phyloP scores from a whole-genome alignment of 257 asterid genomes.

The Hygrophila difformis region DNA sequence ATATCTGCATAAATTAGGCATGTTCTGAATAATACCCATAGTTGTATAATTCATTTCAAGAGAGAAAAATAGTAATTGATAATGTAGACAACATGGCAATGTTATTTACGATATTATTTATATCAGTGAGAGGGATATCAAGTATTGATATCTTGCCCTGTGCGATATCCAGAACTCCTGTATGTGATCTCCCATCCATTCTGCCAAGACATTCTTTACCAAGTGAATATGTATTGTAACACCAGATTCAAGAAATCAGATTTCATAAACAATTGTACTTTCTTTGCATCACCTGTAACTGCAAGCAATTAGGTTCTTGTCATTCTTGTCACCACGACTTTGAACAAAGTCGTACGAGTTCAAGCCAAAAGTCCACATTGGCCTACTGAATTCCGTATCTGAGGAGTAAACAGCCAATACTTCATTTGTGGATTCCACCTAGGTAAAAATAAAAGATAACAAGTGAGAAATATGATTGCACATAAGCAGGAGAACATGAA shows the following conservation, averaged over 20 bases:
- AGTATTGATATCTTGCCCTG: conserved; percentile 41
- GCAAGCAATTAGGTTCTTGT: conserved; percentile 65
- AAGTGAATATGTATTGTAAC: conserved; percentile 11
- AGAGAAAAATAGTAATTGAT: conserved; percentile 3
- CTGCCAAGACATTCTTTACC: conserved; percentile 40
- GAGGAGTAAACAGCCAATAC: conserved; percentile 60
- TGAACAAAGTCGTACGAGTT: conserved; percentile 71
- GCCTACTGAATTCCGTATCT: conserved; percentile 81
- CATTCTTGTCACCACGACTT: conserved; percentile 27
- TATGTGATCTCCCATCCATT: conserved; percentile 73
- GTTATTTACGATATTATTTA: conserved; percentile 54
- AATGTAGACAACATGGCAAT: conserved; percentile 9
- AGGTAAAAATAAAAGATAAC: too few species aligned
- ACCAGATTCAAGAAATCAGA: too few species aligned
- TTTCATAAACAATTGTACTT: too few species aligned
- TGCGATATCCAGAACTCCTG: conserved; percentile 64
- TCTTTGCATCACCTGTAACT: conserved; percentile 69
- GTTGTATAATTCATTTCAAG: background rate
- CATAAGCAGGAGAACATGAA: conserved; percentile 5
- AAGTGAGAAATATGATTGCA: too few species aligned
- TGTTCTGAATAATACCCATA: conserved; percentile 11
- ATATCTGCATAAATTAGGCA: conserved; percentile 41
- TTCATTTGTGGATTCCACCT: conserved; percentile 83
- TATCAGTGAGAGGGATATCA: conserved; percentile 78
- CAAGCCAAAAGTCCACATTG: conserved; percentile 85